Evolutionary conservation across 163 green algal species (phyloP).

Genomic region (Prototheca stagnorum): DNA sequence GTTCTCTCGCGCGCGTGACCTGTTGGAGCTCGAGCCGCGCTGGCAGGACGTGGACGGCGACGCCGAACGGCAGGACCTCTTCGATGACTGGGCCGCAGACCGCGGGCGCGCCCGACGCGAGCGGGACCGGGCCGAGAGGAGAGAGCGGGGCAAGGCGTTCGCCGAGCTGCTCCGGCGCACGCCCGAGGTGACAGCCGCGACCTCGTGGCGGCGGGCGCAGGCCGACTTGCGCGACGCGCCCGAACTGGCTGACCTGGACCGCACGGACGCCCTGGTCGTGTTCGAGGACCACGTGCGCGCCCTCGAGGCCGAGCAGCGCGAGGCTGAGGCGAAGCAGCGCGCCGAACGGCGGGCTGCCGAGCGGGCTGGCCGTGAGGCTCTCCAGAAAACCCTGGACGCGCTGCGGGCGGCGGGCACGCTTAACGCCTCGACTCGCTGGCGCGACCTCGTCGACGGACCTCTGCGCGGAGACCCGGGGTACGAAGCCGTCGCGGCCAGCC

Average conservation of each 20-base stretch:
- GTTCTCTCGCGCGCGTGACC: constrained; percentile 28
- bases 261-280: constrained; percentile 60
- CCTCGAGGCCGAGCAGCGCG: constrained; percentile 47
- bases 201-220: constrained; percentile 19
- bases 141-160: too few relatives aligned
- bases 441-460: constrained; percentile 17
- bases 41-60: constrained; percentile 38
- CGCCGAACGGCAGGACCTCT: constrained; percentile 47
- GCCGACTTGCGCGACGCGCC: constrained; percentile 45
- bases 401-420: constrained; percentile 50
- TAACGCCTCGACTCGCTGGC: constrained; percentile 39
- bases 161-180: background rate
- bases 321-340: constrained; percentile 45
- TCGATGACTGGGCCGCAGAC: constrained; percentile 47
- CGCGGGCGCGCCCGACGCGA: constrained; percentile 7
- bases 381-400: constrained; percentile 48
- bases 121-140: background rate
- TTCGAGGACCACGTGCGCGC: constrained; percentile 51
- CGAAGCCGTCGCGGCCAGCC: constrained; percentile 42
- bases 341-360: constrained; percentile 41
- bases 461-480: constrained; percentile 39
- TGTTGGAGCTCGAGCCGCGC: constrained; percentile 55
- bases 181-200: background rate
- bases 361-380: constrained; percentile 36
- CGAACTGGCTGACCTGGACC: constrained; percentile 50